These are phyloP conservation scores for Acacia acuminata DNA, from an alignment of 306 rosid genomes.

Conservation along the genomic window DNA sequence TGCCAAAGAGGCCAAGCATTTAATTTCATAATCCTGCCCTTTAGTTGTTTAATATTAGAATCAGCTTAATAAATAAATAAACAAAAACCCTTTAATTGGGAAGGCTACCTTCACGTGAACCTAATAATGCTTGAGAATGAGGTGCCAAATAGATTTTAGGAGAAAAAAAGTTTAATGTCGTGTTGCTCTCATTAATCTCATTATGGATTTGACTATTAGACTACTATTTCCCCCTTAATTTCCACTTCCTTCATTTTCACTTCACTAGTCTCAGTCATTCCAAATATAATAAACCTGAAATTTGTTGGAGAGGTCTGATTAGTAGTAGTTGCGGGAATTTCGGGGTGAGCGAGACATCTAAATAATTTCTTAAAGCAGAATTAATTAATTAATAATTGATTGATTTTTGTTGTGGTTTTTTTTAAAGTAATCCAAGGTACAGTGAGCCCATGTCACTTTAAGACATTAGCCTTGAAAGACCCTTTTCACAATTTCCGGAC, in stretches of 20 bases:
- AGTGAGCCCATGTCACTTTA: not conserved
- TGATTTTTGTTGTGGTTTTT: too few relatives aligned
- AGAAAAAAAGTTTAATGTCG: too few relatives aligned
- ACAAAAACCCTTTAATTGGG: too few relatives aligned
- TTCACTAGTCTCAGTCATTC: not conserved
- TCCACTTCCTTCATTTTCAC: slow-evolving; percentile 3
- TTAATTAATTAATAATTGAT: not conserved
- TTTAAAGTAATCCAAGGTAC: not conserved
- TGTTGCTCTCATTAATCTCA: not conserved
- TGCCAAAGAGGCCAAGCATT: too few relatives aligned
- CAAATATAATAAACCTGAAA: not conserved
- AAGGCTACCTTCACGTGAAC: too few relatives aligned
- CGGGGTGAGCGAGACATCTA: not conserved
- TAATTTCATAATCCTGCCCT: too few relatives aligned
- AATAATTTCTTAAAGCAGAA: not conserved
- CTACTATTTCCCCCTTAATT: too few relatives aligned
- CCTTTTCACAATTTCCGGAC: not conserved
- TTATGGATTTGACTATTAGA: not conserved
- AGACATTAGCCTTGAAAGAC: not conserved
- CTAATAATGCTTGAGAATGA: too few relatives aligned
- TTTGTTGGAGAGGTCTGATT: not conserved
- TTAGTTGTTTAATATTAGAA: too few relatives aligned
- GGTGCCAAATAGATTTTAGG: too few relatives aligned
- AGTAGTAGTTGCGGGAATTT: not conserved
- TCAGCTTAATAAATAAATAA: too few relatives aligned